Base-by-base conservation (phyloP, 1,284 basidiomycete genomes). In the Malassezia restricta region DNA sequence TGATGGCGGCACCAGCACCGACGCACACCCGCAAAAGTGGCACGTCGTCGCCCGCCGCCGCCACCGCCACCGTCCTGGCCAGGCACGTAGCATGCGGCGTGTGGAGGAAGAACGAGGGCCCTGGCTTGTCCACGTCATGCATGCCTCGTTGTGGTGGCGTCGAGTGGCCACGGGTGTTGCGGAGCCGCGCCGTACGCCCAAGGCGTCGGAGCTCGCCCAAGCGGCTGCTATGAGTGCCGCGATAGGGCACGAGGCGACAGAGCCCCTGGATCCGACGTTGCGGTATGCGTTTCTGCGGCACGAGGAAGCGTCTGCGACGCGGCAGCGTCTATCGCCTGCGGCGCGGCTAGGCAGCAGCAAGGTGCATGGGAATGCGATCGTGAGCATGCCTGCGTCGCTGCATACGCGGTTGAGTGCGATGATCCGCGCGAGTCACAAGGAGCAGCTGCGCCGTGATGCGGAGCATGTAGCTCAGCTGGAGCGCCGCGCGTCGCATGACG, bases 1-100 rank as follows among this genome's bases (percentile, higher is more conserved):
- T 41, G 59, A 62, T 2, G 65, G 65, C 1, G 65, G 65, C 6
- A 65, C 48, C 30, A 67, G 56, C 47, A 61, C 46, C 40, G 63
- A 64, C 11, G 42, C 49, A 37, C 51, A 56, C 40, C 54, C 48
- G 46, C 65, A 67, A 50, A 60, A 67, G 57, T 64, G 63, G 59
- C 65, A 67, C 41, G 43, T 45, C n/a, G 24, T n/a, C 11, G 9
- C 12, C 8, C 35, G 28, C 11, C 7, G 44, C 40, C 37, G 24
- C 43, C n/a, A n/a, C 8, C 44, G 44, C 15, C 43, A 31, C 31
- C 30, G n/a, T 12, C 30, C 20, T 24, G 20, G 20, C 20, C 20
- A 24, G 20, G 20, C 20, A 24, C 20, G 20, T 24, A 24, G 20
- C 20, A 24, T 24, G 20, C 33, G 33, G 33, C 33, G 33, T 35